phyloP scores from a whole-genome alignment of 495 filamentous ascomycete species.

The Tuber microsphaerosporum region DNA sequence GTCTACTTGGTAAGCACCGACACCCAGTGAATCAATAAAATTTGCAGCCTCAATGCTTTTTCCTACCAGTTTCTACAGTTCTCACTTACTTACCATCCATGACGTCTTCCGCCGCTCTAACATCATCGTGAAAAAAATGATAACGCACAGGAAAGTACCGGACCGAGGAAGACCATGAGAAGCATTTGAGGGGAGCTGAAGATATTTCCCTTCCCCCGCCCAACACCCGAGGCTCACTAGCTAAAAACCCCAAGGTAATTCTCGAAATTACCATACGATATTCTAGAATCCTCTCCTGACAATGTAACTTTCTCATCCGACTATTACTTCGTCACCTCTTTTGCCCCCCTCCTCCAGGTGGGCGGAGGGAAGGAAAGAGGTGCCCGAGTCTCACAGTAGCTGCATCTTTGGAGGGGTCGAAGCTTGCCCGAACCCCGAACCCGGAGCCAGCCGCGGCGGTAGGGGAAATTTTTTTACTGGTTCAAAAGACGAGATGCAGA shows the following conservation, averaged over 20 bases:
- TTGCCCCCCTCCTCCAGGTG: background rate
- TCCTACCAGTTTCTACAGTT: background rate
- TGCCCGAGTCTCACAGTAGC: background rate
- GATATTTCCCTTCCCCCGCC: background rate
- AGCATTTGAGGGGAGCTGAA: background rate
- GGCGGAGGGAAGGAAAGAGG: background rate
- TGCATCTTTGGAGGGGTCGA: background rate
- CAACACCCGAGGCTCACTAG: background rate
- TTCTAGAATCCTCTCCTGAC: background rate
- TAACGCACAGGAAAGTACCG: background rate
- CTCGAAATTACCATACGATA: background rate
- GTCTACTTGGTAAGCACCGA: background rate
- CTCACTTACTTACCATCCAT: background rate
- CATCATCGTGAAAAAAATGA: background rate
- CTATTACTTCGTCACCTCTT: background rate
- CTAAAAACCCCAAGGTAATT: background rate
- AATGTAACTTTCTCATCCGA: background rate
- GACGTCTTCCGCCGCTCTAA: background rate
- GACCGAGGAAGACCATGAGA: background rate
- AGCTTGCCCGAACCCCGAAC: background rate
- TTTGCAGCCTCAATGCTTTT: background rate
- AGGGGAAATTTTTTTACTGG: background rate
- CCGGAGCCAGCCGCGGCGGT: background rate
- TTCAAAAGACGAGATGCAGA: background rate
- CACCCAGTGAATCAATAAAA: background rate